A percentile compares a stretch with the other conserved stretches of the same genome.
phyloP scores from a whole-genome alignment of 352 stramenopile genomes.

The Pythium volutum region DNA sequence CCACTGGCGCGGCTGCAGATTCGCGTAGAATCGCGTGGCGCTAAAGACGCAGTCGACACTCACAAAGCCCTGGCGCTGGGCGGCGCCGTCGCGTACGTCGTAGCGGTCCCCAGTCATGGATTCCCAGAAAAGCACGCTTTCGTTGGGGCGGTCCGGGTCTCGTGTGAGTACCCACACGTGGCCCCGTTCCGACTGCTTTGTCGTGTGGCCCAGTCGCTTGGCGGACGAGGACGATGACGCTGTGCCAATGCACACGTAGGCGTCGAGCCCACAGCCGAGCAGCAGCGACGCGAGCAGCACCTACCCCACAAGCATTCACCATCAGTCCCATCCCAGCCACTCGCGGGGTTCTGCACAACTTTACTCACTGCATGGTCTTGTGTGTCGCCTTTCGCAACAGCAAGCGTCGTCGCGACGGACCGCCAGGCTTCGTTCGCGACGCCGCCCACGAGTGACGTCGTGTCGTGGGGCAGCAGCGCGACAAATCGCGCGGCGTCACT shows the following conservation, averaged over 20 bases:
- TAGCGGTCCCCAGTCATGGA: slow-evolving; percentile 57
- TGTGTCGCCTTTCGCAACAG: slow-evolving; percentile 66
- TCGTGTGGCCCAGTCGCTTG: background rate
- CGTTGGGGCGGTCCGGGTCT: slow-evolving; percentile 20
- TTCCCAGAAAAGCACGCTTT: slow-evolving; percentile 68
- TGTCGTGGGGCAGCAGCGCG: slow-evolving; percentile 66
- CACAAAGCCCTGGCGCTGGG: slow-evolving; percentile 42
- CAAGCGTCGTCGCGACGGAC: slow-evolving; percentile 65
- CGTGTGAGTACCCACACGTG: slow-evolving; percentile 83
- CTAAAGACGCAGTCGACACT: slow-evolving; percentile 86
- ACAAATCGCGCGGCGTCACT: slow-evolving; percentile 88
- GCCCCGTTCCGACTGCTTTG: slow-evolving; percentile 31
- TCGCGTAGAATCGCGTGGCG: slow-evolving; percentile 66
- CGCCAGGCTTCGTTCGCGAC: slow-evolving; percentile 74
- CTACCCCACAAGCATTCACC: slow-evolving; percentile 24
- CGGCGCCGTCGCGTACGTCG: slow-evolving; percentile 21
- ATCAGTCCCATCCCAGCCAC: background rate
- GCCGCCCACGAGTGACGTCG: slow-evolving; percentile 48
- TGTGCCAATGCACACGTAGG: slow-evolving; percentile 85
- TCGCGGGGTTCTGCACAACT: background rate
- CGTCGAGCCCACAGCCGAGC: slow-evolving; percentile 85
- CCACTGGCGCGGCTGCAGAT: slow-evolving; percentile 56
- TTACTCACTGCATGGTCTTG: slow-evolving; percentile 76
- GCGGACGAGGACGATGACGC: slow-evolving; percentile 32
- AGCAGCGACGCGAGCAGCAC: slow-evolving; percentile 84